Evolutionary conservation across 2,329 filamentous ascomycete genomes (phyloP).

Genomic region (Eutypa lata): DNA sequence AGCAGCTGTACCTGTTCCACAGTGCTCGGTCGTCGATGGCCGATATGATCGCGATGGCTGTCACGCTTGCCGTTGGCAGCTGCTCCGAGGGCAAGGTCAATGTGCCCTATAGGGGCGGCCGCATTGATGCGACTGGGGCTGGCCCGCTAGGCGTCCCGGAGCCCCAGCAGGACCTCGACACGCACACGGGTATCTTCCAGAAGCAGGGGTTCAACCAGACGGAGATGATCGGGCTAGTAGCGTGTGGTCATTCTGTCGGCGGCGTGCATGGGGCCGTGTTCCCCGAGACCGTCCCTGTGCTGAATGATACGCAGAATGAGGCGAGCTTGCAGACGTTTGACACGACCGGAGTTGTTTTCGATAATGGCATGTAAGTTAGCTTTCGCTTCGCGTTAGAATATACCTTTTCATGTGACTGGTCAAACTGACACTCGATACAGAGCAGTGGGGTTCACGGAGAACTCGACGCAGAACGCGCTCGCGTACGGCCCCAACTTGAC

Average conservation of each 20-base stretch:
- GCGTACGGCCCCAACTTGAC: slow-evolving; percentile 24
- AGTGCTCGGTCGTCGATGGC: slow-evolving; percentile 18
- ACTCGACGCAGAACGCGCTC: slow-evolving; percentile 19
- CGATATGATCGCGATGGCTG: slow-evolving; percentile 25
- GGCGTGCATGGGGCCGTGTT: neutral
- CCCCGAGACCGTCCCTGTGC: neutral
- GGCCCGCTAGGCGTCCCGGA: slow-evolving; percentile 27
- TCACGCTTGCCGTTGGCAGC: slow-evolving; percentile 25
- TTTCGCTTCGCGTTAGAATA: too few relatives aligned
- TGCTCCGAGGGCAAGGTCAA: slow-evolving; percentile 20
- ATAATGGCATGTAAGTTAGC: slow-evolving; percentile 13
- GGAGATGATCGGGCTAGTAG: slow-evolving; percentile 23
- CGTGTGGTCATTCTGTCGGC: slow-evolving; percentile 26
- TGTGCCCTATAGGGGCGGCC: slow-evolving; percentile 25
- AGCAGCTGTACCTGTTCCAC: slow-evolving; percentile 17
- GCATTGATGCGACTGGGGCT: slow-evolving; percentile 21
- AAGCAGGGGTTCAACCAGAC: slow-evolving; percentile 21
- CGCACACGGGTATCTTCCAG: slow-evolving; percentile 22
- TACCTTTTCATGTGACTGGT: neutral
- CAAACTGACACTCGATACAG: neutral
- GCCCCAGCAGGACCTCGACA: slow-evolving; percentile 18
- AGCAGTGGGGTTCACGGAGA: slow-evolving; percentile 18
- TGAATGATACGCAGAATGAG: slow-evolving; percentile 11
- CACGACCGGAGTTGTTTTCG: slow-evolving; percentile 16
- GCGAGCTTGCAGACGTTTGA: slow-evolving; percentile 15